Evolutionary conservation across 306 rosid species (phyloP).

Genomic region (Pachyrhizus erosus): DNA sequence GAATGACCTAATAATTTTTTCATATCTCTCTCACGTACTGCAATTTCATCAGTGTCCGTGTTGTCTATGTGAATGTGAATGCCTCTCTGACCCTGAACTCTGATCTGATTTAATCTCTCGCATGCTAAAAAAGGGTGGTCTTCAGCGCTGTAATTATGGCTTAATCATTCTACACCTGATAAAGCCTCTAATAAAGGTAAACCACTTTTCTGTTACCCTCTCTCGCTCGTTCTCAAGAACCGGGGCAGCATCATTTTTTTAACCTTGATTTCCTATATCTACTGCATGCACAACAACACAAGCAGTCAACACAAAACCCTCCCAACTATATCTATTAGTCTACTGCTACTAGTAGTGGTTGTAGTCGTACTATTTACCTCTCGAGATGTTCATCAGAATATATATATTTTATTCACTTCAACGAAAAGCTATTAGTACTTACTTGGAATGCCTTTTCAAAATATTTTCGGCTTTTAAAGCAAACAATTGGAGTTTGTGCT

Average conservation of each 20-base stretch:
- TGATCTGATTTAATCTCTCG: slow-evolving; percentile 52
- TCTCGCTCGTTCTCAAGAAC: slow-evolving; percentile 21
- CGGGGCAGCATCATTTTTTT: slow-evolving; percentile 26
- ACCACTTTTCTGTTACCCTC: slow-evolving; percentile 51
- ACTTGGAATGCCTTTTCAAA: slow-evolving; percentile 22
- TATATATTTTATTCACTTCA: slow-evolving; percentile 41
- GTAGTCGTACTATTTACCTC: slow-evolving; percentile 10
- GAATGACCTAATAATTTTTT: no score
- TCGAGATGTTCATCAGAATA: slow-evolving; percentile 35
- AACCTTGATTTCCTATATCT: slow-evolving; percentile 29
- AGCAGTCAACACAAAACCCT: slow-evolving; percentile 37
- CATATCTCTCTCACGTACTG: not conserved
- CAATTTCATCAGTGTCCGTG: slow-evolving; percentile 14
- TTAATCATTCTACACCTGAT: slow-evolving; percentile 66
- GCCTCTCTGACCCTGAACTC: slow-evolving; percentile 37
- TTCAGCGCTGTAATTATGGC: slow-evolving; percentile 61
- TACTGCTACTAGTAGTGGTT: slow-evolving; percentile 10
- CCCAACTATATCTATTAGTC: slow-evolving; percentile 38
- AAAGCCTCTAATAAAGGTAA: slow-evolving; percentile 60
- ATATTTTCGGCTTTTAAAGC: slow-evolving; percentile 43
- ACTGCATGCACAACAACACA: slow-evolving; percentile 41
- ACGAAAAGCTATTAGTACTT: slow-evolving; percentile 35
- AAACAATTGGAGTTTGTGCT: slow-evolving; percentile 69
- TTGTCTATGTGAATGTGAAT: slow-evolving; percentile 9
- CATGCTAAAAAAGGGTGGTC: slow-evolving; percentile 46